Evolutionary conservation across 177 flowering plant species (phyloP), one percentile per base, ranked within the genome.

Genomic region (Telopea speciosissima): DNA sequence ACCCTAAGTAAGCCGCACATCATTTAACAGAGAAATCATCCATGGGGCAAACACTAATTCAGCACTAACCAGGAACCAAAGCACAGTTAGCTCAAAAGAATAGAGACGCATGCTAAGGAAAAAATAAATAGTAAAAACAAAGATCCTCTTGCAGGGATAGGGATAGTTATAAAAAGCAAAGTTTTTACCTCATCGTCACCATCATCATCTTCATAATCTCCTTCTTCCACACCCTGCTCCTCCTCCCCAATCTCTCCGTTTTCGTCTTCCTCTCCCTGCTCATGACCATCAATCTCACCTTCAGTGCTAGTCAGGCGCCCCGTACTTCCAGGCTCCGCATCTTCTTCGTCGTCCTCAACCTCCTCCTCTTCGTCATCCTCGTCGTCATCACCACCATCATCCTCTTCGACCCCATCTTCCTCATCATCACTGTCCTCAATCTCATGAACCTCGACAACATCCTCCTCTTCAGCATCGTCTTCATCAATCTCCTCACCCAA

Each of bases 241-340:
- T 49, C 54, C 77, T 88, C 96, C 21, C 89, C 93, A 49, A 90
- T 86, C 81, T 88, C 98, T 24, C 90, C 94, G 81, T 81, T 81
- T 74, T 90, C 92, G 74, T 92, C 96, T 60, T 92, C 95, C 65
- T 83, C 97, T 8, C 89, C 96, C 24, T 89, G 92, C 68, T 92
- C 96, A 68, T 89, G 96, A 16, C 86, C 98, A 88, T 93, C 98
- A 77, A 93, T 93, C 81, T 89, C 98, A 11, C 95, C 97, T 63
- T 88, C 96, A 2, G 89, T 78, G 72, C 86, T 83, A 9, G 77
- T 76, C 71, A 86, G 58, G 70, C 88, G 65, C 49, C 88, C 87
- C 0, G 81, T 83, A 75, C 80, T 84, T 78, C 65, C 85, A 0
- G 86, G 85, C 73, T 75, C 89, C 0, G 66, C 79, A 63, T 78